Evolutionary conservation across 108 stramenopile genomes (phyloP).

Genomic region (Fragilaria crotonensis): DNA sequence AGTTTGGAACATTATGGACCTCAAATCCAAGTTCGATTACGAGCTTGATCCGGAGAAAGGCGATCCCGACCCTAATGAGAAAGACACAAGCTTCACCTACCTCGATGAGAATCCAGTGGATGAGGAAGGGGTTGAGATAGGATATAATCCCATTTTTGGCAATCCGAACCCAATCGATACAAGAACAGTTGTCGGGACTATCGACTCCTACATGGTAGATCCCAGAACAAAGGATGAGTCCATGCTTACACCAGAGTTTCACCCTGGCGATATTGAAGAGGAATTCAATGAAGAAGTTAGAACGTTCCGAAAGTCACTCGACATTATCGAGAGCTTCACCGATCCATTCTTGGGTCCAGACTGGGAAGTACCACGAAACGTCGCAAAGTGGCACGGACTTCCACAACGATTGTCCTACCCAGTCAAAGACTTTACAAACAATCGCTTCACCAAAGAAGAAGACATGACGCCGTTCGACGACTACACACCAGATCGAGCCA

Average conservation of each 20-base stretch:
- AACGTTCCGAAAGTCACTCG: conserved; percentile 57
- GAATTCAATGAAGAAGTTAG: conserved; percentile 52
- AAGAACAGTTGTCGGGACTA: conserved; percentile 55
- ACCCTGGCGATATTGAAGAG: conserved; percentile 52
- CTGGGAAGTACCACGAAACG: conserved; percentile 58
- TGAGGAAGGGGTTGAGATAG: conserved; percentile 75
- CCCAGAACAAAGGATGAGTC: conserved; percentile 43
- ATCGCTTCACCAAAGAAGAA: conserved; percentile 65
- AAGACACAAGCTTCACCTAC: conserved; percentile 17
- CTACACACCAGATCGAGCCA: conserved; percentile 54
- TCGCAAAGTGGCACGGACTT: conserved; percentile 78
- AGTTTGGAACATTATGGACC: conserved; percentile 46
- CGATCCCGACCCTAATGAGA: conserved; percentile 49
- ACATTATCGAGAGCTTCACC: conserved; percentile 67
- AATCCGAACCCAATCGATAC: conserved; percentile 67
- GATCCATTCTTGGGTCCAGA: conserved; percentile 52
- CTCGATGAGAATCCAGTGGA: conserved; percentile 37
- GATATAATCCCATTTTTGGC: conserved; percentile 71
- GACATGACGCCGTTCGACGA: conserved; percentile 63
- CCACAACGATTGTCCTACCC: conserved; percentile 54
- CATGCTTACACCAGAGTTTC: conserved; percentile 49
- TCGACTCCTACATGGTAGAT: conserved; percentile 70
- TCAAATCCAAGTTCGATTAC: conserved; percentile 52
- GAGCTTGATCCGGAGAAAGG: conserved; percentile 64
- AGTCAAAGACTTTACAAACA: conserved; percentile 59